Percentiles rank a stretch among this genome's conserved stretches.
Conservation (phyloP, 1,284 basidiomycete species). For the Wallemia mellicola region DNA sequence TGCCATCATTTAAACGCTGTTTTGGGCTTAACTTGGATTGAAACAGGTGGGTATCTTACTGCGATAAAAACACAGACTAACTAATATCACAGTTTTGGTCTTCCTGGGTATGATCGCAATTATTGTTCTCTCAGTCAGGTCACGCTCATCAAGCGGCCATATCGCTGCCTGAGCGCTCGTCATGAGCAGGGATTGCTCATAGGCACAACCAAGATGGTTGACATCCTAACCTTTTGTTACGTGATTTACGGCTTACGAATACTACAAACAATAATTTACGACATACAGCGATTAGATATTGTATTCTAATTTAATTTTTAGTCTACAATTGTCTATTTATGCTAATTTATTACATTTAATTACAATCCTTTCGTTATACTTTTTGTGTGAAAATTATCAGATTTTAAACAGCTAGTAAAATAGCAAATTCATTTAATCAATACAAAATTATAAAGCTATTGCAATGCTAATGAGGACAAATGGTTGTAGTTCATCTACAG, state of each 20-base stretch:
- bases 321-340: too few species aligned
- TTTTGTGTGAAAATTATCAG: too few species aligned
- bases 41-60: background rate
- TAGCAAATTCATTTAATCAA: too few species aligned
- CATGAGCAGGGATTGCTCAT: background rate
- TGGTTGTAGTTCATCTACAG: too few species aligned
- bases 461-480: too few species aligned
- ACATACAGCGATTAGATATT: too few species aligned
- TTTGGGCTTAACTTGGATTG: background rate
- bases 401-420: too few species aligned
- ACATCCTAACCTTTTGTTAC: too few species aligned
- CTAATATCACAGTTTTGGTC: background rate
- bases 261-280: too few species aligned
- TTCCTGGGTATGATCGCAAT: background rate
- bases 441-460: too few species aligned
- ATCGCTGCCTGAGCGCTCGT: background rate
- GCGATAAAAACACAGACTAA: background rate
- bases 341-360: background rate
- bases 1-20: background rate
- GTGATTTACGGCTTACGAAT: background rate
- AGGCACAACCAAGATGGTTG: background rate
- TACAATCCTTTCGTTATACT: too few species aligned
- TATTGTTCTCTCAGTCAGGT: background rate
- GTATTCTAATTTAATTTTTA: background rate
- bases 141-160: background rate